Conservation (phyloP, 805 yeast species). For the Sungouiella thailandica region DNA sequence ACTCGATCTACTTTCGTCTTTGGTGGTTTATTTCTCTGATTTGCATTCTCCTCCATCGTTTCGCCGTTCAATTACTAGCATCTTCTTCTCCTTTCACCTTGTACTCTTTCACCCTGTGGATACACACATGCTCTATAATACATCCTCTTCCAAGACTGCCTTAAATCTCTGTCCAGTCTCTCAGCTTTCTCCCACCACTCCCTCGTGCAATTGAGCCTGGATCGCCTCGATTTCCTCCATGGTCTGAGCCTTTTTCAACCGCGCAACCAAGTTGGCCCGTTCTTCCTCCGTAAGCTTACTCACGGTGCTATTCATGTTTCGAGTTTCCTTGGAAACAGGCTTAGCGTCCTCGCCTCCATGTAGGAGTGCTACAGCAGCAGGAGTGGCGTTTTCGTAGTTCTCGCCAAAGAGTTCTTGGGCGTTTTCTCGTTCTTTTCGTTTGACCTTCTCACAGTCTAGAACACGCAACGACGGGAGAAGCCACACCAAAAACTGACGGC, state of each 20-base stretch:
- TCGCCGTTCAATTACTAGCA: too few relatives aligned
- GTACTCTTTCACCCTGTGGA: too few relatives aligned
- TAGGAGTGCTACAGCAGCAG: slow-evolving; percentile 25
- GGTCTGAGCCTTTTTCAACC: slow-evolving; percentile 58
- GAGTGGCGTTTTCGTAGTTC: slow-evolving; percentile 17
- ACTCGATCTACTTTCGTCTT: too few relatives aligned
- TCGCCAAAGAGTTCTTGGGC: slow-evolving; percentile 42
- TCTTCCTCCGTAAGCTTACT: slow-evolving; percentile 53
- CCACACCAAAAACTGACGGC: slow-evolving; percentile 58
- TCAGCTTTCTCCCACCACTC: too few relatives aligned
- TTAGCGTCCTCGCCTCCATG: slow-evolving; percentile 2
- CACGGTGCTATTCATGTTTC: slow-evolving; percentile 31
- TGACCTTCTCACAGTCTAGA: slow-evolving; percentile 65
- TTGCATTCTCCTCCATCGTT: too few relatives aligned
- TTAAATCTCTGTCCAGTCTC: too few relatives aligned
- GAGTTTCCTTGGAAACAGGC: slow-evolving; percentile 20
- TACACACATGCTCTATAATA: too few relatives aligned
- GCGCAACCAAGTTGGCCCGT: slow-evolving; percentile 43
- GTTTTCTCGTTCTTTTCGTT: slow-evolving; percentile 44
- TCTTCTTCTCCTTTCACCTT: too few relatives aligned
- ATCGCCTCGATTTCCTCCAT: slow-evolving; percentile 72
- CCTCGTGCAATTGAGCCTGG: slow-evolving; percentile 32
- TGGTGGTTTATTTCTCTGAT: too few relatives aligned
- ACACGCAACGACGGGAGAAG: slow-evolving; percentile 57
- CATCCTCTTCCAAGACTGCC: too few relatives aligned